Evolutionary conservation across 2,329 filamentous ascomycete species (phyloP).

Genomic region (Zasmidium angulare): DNA sequence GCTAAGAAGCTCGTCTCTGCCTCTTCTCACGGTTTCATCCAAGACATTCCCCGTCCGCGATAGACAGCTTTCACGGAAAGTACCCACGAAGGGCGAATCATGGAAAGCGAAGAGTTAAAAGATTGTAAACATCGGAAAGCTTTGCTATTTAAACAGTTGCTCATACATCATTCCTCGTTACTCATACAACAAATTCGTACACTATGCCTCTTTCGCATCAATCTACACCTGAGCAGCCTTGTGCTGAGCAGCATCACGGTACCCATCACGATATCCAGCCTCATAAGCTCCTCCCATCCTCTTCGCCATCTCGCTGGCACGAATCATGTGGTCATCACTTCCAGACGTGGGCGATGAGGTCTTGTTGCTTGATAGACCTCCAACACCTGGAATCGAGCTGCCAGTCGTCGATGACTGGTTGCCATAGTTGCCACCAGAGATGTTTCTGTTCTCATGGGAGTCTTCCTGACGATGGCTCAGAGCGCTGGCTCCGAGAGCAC

Average conservation of each 20-base stretch:
- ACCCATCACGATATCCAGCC: conserved; percentile 5
- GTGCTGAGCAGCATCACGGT: conserved; percentile 7
- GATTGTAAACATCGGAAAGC: too few species aligned
- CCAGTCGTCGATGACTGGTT: neutral
- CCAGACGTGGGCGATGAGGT: neutral
- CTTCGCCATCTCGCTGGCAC: neutral
- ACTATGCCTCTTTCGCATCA: neutral
- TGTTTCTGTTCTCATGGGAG: neutral
- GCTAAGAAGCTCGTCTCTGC: too few species aligned
- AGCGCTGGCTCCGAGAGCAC: neutral
- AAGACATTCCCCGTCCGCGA: too few species aligned
- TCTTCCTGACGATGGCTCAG: neutral
- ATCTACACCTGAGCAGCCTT: neutral
- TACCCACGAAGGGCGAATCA: too few species aligned
- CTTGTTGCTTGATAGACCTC: neutral
- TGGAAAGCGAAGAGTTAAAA: too few species aligned
- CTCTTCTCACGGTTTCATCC: too few species aligned
- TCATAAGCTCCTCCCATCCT: conserved; percentile 6
- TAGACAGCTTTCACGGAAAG: too few species aligned
- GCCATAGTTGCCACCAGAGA: neutral
- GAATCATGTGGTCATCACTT: neutral
- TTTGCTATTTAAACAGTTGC: neutral
- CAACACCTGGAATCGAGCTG: too few species aligned
- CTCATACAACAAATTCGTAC: neutral
- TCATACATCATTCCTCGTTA: neutral